Percentiles rank a stretch among this genome's conserved stretches.
These are phyloP conservation scores for Kodamaea laetipori DNA, from an alignment of 805 yeast species.

Conservation along the genomic window DNA sequence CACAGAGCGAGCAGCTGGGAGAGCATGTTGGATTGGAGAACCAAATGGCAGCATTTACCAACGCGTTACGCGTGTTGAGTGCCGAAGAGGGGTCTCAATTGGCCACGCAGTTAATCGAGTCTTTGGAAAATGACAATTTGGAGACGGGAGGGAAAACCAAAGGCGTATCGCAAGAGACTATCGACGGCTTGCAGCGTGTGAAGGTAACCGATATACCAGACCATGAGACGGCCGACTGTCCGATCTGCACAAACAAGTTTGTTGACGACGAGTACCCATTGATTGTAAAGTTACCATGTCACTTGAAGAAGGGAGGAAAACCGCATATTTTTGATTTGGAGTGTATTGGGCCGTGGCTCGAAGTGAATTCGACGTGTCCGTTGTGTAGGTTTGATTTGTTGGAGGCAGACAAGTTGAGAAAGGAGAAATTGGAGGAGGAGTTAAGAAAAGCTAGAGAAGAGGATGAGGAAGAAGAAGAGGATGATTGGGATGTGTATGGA, in stretches of 20 bases:
- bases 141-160: conserved; percentile 17
- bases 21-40: conserved; percentile 7
- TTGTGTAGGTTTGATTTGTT: conserved; percentile 76
- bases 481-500: conserved; percentile 80
- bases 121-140: conserved; percentile 19
- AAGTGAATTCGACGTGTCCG: conserved; percentile 76
- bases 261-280: conserved; percentile 75
- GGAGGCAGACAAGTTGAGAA: conserved; percentile 33
- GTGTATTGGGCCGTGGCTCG: conserved; percentile 89
- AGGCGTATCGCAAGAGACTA: conserved; percentile 68
- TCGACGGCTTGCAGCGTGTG: conserved; percentile 79
- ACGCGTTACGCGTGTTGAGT: conserved; percentile 33
- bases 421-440: conserved; percentile 37
- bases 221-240: conserved; percentile 64
- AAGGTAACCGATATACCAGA: conserved; percentile 34
- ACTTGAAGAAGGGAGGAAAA: conserved; percentile 29
- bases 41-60: conserved; percentile 28
- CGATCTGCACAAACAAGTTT: conserved; percentile 79
- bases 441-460: conserved; percentile 41
- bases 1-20: conserved; percentile 16
- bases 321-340: conserved; percentile 84
- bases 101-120: conserved; percentile 29
- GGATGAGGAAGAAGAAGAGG: conserved; percentile 57
- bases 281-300: conserved; percentile 75
- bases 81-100: conserved; percentile 34